Evolutionary conservation across 1,284 basidiomycete species (phyloP), one percentile per base, ranked within the genome.

Genomic region (Marasmius oreades): DNA sequence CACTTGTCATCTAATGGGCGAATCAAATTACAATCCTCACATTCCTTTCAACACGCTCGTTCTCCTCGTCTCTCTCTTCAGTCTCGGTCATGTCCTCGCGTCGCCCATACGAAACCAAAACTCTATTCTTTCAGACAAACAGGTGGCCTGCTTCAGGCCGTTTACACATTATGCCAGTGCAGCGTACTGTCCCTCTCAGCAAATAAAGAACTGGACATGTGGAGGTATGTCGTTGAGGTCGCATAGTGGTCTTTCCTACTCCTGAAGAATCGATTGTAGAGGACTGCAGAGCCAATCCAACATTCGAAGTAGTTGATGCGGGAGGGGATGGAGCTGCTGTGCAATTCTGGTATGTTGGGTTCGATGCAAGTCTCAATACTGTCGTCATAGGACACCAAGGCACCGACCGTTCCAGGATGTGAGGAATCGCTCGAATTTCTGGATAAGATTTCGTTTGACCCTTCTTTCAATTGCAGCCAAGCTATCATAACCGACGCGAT

Each of bases 321-420:
- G 77, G 76, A 47, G 77, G 77, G 0, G 69, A 78, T 61, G 77
- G 76, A 16, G 53, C 57, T 18, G 57, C 52, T 22, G 63, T 69
- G 24, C 77, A 77, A 59, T 75, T 66, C 55, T 77, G 70, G 74
- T 78, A 68, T 61, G 76, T 78, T 8, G 77, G 77, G 2, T 78
- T 69, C 56, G 73, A 76, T 54, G 70, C 71, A 0, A 52, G 62
- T 0, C 61, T 72, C 44, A 55, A 73, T 52, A 71, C 67, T 0
- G 70, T 76, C 28, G 67, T 77, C 14, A 74, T 78, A 5, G 67
- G 65, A 11, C 74, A 76, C 59, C 72, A 77, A 59, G 77, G 76
- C 31, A 77, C 77, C 10, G 66, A 79, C 56, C 53, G 69, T 1
- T 64, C 64, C 12, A 58, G 69, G 26, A 62, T 77, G 73, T 75